Base-by-base conservation (phyloP, 306 rosid genomes). In the Fragaria iinumae region DNA sequence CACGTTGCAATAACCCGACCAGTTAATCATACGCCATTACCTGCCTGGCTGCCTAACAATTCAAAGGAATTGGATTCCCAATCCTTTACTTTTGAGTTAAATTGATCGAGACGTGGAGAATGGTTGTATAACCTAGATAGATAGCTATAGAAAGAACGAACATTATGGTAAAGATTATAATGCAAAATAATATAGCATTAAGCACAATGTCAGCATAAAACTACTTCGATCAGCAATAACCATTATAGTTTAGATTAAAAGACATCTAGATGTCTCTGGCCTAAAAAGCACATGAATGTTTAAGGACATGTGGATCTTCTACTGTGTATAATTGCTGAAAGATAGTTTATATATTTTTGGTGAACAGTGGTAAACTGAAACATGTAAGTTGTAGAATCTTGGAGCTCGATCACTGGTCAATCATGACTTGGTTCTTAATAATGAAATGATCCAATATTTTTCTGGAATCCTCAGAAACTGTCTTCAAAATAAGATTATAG, bases 1-100 rank as follows among this genome's bases (percentile, higher is more conserved):
- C 47, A 65, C 47, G 9, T 65, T 44, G 14, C 69, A 65, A 36
- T 65, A 65, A 65, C 45, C 47, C 27, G 13, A 17, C 69, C 69
- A 65, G 11, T 36, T 65, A 65, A 65, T 65, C 69, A 65, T 18
- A 65, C 7, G 69, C 25, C 69, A 65, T 36, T 65, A 34, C 44
- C 44, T 41, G 8, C 10, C 10, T 41, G 2, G 6, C 20, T 36
- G 41, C 17, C 68, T 32, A 14, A 32, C 68, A 29, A 13, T 62
- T 14, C 14, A 5, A 62, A 62, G 67, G 67, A 62, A 62, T 29
- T 14, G 67, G 67, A 62, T 62, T 27, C 67, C 67, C 67, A 29
- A 29, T 63, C 23, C 44, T 6, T 55, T 17, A 32, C 23, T 63
- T 63, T 63, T 32, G 68, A 63, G 43, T 17, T 14, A 14, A 16